Percentiles rank a stretch among this genome's conserved stretches.
phyloP scores from a whole-genome alignment of 75 land plant genomes.

The Picea glauca region DNA sequence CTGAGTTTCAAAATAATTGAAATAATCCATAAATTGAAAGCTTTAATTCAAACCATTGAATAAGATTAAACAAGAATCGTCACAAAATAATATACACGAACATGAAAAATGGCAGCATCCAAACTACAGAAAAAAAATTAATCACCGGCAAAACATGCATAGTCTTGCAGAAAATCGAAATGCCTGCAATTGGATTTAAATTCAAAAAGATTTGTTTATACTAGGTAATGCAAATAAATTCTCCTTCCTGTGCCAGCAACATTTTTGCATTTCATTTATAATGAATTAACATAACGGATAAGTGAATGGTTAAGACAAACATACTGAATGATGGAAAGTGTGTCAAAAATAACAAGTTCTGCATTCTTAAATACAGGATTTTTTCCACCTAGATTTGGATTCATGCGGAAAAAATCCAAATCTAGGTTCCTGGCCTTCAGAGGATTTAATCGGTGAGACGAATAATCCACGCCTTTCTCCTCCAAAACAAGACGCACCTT shows the following conservation, averaged over 20 bases:
- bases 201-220: neutral
- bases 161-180: conserved; percentile 3
- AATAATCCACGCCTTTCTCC: conserved; percentile 84
- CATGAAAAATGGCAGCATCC: neutral
- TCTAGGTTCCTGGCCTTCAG: conserved; percentile 88
- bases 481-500: conserved; percentile 88
- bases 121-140: neutral
- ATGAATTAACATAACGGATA: neutral
- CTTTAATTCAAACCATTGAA: neutral
- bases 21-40: neutral
- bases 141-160: neutral
- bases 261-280: neutral
- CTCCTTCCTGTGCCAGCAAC: neutral
- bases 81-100: neutral
- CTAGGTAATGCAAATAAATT: neutral
- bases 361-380: conserved; percentile 90
- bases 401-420: conserved; percentile 72
- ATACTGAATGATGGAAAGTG: conserved; percentile 82
- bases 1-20: conserved; percentile 27
- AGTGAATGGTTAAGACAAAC: conserved; percentile 15
- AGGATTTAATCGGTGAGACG: conserved; percentile 81
- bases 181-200: neutral
- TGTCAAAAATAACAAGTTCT: conserved; percentile 44
- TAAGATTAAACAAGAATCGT: neutral
- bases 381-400: conserved; percentile 73